phyloP scores from a whole-genome alignment of 2,329 filamentous ascomycete species.

The Alternaria rosae region DNA sequence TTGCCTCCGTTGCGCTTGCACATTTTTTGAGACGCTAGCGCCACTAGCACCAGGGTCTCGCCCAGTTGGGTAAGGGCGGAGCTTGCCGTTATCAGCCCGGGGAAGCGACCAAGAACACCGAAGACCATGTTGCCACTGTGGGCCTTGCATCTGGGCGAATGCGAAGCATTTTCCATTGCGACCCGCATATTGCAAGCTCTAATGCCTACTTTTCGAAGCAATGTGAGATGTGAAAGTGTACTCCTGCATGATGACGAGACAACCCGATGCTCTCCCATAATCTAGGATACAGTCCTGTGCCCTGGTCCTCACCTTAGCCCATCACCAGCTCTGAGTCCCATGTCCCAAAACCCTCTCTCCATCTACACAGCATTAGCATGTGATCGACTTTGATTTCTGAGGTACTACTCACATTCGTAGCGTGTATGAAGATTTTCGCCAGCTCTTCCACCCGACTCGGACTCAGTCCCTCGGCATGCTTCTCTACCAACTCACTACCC shows the following conservation, averaged over 20 bases:
- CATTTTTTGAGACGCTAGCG: conserved; percentile 24
- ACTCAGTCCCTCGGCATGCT: conserved; percentile 75
- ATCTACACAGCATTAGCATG: conserved; percentile 58
- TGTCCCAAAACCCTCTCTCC: conserved; percentile 79
- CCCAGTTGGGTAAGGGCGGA: conserved; percentile 9
- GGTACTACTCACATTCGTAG: conserved; percentile 71
- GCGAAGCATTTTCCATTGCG: background rate
- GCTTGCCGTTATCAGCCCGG: conserved; percentile 15
- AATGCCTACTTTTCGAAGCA: background rate
- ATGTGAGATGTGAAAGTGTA: background rate
- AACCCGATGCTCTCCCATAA: background rate
- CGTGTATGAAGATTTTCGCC: conserved; percentile 82
- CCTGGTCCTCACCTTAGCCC: background rate
- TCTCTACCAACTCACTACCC: conserved; percentile 77
- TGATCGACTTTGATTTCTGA: background rate
- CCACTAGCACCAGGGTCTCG: conserved; percentile 14
- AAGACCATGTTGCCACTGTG: conserved; percentile 11
- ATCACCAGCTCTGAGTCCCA: conserved; percentile 57
- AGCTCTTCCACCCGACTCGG: conserved; percentile 80
- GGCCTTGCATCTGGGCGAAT: background rate
- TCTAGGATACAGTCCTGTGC: background rate
- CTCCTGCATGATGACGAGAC: background rate
- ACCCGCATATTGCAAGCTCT: background rate
- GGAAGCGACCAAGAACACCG: conserved; percentile 9
- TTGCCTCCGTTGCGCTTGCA: conserved; percentile 36